Base-by-base conservation (phyloP, 352 stramenopile genomes). In the Pythium plurisporium region DNA sequence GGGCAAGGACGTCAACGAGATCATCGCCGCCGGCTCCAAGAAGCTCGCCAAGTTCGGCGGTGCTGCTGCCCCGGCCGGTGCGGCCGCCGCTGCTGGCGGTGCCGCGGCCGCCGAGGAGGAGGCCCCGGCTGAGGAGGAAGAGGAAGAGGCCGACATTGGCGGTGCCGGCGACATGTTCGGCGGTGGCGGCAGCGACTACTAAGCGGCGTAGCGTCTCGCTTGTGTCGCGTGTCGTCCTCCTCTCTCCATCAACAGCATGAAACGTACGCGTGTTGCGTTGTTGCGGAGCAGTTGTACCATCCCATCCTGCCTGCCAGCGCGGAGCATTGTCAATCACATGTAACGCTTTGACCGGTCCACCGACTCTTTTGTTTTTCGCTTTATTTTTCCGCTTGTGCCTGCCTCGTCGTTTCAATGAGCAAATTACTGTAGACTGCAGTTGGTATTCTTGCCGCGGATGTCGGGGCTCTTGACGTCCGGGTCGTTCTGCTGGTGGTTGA, bases 401-500 rank as follows among this genome's bases (percentile, higher is more conserved):
- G 15, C 33, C 15, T 38, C 33, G 33, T 38, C 15, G 33, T 38
- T 38, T 15, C 15, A 15, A 38, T 38, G 33, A n/a, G 19, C 31
- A 19, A 45, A n/a, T 57, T 25, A 65, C 54, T 91, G 80, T 26
- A 94, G 50, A 46, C 27, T 52, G 66, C 84, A 94, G 54, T 83
- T 76, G 41, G 47, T 50, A 37, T 71, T 71, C 26, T 72, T 72
- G 17, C 59, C 34, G 44, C 77, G 76, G 26, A 89, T 84, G 62
- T 89, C 82, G 2, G 81, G 70, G 15, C 64, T 82, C 67, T 96
- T 92, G 33, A 97, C 84, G 48, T 89, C 80, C 8, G 86, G 75
- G 59, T 97, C 91, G 70, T 97, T 73, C 61, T 95, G 82, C 43
- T 92, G 72, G 72, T 97, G 87, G 66, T 98, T 96, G 50, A 97